Base-by-base conservation (phyloP, 2,329 filamentous ascomycete genomes). In the Passalora sequoiae region DNA sequence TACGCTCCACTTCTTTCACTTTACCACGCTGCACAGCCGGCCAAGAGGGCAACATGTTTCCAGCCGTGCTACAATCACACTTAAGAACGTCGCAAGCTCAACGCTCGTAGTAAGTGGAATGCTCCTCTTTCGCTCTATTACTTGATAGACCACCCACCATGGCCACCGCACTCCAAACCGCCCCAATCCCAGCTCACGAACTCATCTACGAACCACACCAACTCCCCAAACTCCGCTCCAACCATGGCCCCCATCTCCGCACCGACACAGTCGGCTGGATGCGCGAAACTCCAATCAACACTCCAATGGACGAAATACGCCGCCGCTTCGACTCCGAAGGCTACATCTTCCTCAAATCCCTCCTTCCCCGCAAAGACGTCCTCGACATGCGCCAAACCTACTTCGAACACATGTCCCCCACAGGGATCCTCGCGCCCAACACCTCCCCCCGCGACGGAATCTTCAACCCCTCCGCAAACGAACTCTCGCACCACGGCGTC, bases 311-410 rank as follows among this genome's bases (percentile, higher is more conserved):
- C 24, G 62, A 69, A 36, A 62, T 71, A 50, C 62, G 66, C 19
- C 53, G 57, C 27, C 65, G 65, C 5, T 65, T 66, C 25, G 40
- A 61, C 16, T 49, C 57, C 10, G 68, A 70, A 38, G 67, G 68
- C 19, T 71, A 71, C 49, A 49, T 72, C 19, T 70, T 65, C 45
- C 53, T 72, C 24, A 71, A 70, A 38, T 59, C 61, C 4, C 43
- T 71, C 5, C 51, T 72, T 16, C 68, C 69, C 4, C 59, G 68
- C n/a, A 62, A 65, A 35, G 66, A 68, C 40, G 69, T 73, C 4
- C 55, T 70, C 13, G 61, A 67, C 46, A 63, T 64, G 36, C 58
- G 69, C 12, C 58, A 66, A 47, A 41, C 40, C 24, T 71, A 71
- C 49, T 72, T 72, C 51, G 38, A 51, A 19, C 60, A 66, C 22